A percentile compares a stretch with the other conserved stretches of the same genome.
These are phyloP conservation scores for Debaryomycetaceae sp. DNA, from an alignment of 1,139 yeast species.

Conservation along the genomic window DNA sequence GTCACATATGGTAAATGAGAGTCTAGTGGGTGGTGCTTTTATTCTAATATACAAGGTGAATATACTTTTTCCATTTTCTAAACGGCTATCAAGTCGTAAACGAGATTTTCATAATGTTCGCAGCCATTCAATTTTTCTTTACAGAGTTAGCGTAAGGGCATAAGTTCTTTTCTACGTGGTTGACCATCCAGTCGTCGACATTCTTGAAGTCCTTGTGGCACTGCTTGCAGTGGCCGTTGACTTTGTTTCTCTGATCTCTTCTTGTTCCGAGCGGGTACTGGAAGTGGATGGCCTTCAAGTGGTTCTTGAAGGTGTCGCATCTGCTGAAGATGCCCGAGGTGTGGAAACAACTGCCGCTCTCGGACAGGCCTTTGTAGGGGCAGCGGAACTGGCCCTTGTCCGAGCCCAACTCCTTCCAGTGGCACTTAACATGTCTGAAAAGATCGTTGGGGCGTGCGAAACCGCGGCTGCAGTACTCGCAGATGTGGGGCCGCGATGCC, in stretches of 20 bases:
- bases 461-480: conserved; percentile 75
- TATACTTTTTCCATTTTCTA: not conserved
- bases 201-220: conserved; percentile 63
- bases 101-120: not conserved
- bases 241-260: conserved; percentile 67
- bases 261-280: conserved; percentile 85
- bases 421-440: conserved; percentile 79
- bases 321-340: conserved; percentile 80
- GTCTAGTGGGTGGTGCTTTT: too few species aligned
- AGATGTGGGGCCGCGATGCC: conserved; percentile 71
- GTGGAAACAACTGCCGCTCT: conserved; percentile 58
- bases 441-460: conserved; percentile 87
- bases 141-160: conserved; percentile 38
- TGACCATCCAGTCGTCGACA: conserved; percentile 76
- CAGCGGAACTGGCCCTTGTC: conserved; percentile 48
- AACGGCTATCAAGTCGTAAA: not conserved
- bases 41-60: not conserved
- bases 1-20: too few species aligned
- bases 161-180: conserved; percentile 61
- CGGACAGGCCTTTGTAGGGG: conserved; percentile 33
- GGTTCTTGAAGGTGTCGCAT: conserved; percentile 90
- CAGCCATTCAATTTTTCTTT: conserved; percentile 10
- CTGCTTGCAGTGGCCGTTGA: conserved; percentile 71
- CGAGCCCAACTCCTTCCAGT: conserved; percentile 64
- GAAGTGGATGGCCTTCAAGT: conserved; percentile 84